phyloP scores from a whole-genome alignment of 345 rosid genomes.

The Eutrema yunnanense region DNA sequence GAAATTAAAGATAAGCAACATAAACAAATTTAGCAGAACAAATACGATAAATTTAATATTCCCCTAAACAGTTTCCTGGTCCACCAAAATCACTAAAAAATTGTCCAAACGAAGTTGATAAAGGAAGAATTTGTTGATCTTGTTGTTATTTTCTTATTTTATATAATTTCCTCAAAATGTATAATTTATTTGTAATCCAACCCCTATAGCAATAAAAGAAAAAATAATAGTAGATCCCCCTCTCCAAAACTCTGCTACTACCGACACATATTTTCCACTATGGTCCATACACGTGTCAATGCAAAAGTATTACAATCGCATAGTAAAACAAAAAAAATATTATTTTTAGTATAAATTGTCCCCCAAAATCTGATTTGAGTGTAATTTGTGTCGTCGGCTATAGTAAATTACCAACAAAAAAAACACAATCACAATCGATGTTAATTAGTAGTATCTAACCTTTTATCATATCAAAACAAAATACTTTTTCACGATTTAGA shows the following conservation, averaged over 20 bases:
- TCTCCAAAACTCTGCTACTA: not conserved
- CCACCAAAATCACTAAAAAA: too few relatives aligned
- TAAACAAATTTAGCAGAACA: too few relatives aligned
- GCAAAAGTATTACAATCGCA: not conserved
- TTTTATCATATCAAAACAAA: constrained; percentile 9
- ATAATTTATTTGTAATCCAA: too few relatives aligned
- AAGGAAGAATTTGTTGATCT: too few relatives aligned
- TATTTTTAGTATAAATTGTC: not conserved
- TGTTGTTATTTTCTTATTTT: too few relatives aligned
- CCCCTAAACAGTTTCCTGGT: too few relatives aligned
- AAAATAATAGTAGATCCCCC: not conserved
- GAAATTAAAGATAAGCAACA: too few relatives aligned
- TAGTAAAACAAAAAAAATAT: not conserved
- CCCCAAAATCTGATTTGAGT: not conserved
- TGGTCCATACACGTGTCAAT: constrained; percentile 16
- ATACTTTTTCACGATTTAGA: not conserved
- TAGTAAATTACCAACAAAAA: not conserved
- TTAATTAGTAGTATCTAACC: not conserved
- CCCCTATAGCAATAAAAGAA: not conserved
- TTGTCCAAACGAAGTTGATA: too few relatives aligned
- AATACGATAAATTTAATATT: too few relatives aligned
- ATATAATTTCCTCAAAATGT: too few relatives aligned
- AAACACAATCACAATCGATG: not conserved
- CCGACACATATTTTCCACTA: constrained; percentile 26
- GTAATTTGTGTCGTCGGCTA: not conserved